Evolutionary conservation across 352 stramenopile species (phyloP).

Genomic region (Phytophthora gonapodyides): DNA sequence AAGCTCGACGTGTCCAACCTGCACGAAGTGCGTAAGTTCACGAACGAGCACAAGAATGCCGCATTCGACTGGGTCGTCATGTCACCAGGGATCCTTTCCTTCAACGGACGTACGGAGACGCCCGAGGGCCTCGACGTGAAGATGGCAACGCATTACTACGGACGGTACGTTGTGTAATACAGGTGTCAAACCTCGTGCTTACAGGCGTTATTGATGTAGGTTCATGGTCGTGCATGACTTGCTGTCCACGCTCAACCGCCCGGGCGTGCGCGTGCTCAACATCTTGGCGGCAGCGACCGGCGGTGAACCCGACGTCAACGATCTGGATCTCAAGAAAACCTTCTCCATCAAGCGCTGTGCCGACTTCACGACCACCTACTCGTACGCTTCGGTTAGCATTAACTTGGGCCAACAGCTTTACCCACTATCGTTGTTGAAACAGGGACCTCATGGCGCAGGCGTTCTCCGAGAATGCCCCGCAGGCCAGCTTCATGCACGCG

Average conservation of each 20-base stretch:
- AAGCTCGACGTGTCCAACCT: slow-evolving; percentile 23
- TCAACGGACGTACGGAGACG: slow-evolving; percentile 19
- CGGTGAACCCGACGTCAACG: slow-evolving; percentile 14
- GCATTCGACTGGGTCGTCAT: slow-evolving; percentile 27
- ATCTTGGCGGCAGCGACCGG: slow-evolving; percentile 14
- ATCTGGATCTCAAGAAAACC: slow-evolving; percentile 25
- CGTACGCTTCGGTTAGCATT: too few species aligned
- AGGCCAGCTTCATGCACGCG: slow-evolving; percentile 25
- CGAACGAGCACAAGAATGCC: slow-evolving; percentile 8
- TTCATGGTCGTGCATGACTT: slow-evolving; percentile 24
- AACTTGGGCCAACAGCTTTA: too few species aligned
- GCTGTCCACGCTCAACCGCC: slow-evolving; percentile 11
- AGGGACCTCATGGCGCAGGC: slow-evolving; percentile 27
- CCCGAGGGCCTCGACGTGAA: slow-evolving; percentile 23
- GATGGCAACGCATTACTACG: slow-evolving; percentile 30
- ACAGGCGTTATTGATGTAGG: background rate
- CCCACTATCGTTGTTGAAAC: background rate
- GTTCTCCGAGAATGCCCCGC: slow-evolving; percentile 24
- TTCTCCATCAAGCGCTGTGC: slow-evolving; percentile 25
- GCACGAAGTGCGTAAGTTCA: slow-evolving; percentile 24
- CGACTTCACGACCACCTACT: slow-evolving; percentile 21
- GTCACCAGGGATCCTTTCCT: slow-evolving; percentile 13
- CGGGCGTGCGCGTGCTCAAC: slow-evolving; percentile 20
- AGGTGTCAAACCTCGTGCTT: too few species aligned
- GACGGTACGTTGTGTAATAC: too few species aligned